Base-by-base conservation (phyloP, 805 yeast species). In the Blastobotrys muscicola region DNA sequence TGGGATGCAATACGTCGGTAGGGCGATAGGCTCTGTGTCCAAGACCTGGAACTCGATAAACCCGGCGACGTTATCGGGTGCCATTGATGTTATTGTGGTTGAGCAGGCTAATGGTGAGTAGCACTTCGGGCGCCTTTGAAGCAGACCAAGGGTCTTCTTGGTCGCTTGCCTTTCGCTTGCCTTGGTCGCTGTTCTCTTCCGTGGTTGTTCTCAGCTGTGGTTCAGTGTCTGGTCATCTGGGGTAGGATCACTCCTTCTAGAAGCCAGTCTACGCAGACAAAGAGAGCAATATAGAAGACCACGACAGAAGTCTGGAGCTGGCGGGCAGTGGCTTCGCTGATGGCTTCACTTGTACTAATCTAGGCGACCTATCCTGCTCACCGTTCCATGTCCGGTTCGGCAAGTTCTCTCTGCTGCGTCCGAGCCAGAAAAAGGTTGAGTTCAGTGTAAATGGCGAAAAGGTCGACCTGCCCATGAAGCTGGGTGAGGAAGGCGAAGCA, bases 341-440 rank as follows among this genome's bases (percentile, higher is more conserved):
- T 20, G 26, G 6, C 26, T 4, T 6, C 6, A 20, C 6, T 20
- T 20, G 26, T 6, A 20, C 26, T 20, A 34, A 7, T 4, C 3
- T 34, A 60, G 79, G 82, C 1, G 74, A 82, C 23, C 64, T 83
- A 32, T 82, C 84, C 42, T 89, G 97, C 56, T 85, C 96, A 6
- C 98, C 98, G 3, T 92, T 94, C 72, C 98, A 92, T 64, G 86
- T 92, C 32, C 70, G 98, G 44, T 92, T 92, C 65, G 98, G 98
- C 16, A 89, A 86, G 66, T 85, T 92, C 63, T 94, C 89, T 54
- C 72, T 92, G 50, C 69, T 92, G 47, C 78, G 94, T 57, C 98
- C 98, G 10, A 84, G 94, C 13, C 96, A 92, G 62, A 92, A 90
- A 69, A 89, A 85, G 60, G 94, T 90, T 43, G 94, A 83, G 45